Percentiles rank a stretch among this genome's conserved stretches.
phyloP scores from a whole-genome alignment of 2,329 filamentous ascomycete species.

The Fusarium sp. region DNA sequence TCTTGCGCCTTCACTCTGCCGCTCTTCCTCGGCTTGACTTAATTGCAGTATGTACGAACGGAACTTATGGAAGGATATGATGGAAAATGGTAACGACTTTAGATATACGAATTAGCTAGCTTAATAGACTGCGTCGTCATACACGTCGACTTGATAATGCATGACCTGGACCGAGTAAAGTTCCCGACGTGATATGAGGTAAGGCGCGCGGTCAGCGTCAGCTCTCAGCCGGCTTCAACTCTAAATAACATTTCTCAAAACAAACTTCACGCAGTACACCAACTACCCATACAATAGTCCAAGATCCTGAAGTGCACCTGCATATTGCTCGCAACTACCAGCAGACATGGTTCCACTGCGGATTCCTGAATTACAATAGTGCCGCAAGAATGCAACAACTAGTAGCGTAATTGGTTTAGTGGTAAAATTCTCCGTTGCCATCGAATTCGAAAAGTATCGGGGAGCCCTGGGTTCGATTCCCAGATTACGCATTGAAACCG shows the following conservation, averaged over 20 bases:
- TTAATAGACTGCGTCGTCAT: not conserved
- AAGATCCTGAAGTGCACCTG: too few species aligned
- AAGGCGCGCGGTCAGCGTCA: too few species aligned
- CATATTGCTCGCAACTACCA: too few species aligned
- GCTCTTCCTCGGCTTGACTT: conserved; percentile 46
- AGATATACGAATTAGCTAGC: conserved; percentile 9
- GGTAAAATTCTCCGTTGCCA: conserved; percentile 7
- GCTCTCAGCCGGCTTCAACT: too few species aligned
- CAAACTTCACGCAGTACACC: too few species aligned
- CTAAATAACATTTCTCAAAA: too few species aligned
- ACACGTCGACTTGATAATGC: not conserved
- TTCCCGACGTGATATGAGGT: too few species aligned
- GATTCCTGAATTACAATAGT: fast-evolving
- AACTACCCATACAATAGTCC: too few species aligned
- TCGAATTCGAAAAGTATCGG: not conserved
- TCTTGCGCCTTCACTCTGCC: conserved; percentile 42
- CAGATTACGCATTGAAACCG: not conserved
- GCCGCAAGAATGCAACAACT: fast-evolving
- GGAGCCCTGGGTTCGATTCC: not conserved
- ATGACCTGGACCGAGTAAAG: too few species aligned
- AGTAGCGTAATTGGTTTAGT: conserved; percentile 4
- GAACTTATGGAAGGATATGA: not conserved
- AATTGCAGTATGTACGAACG: not conserved
- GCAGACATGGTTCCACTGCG: too few species aligned
- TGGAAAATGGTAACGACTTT: conserved; percentile 1